Percentiles rank a stretch among this genome's conserved stretches.
These are phyloP conservation scores for Pseudognaphalium luteoalbum DNA, from an alignment of 129 eudicot genomes.

Conservation along the genomic window DNA sequence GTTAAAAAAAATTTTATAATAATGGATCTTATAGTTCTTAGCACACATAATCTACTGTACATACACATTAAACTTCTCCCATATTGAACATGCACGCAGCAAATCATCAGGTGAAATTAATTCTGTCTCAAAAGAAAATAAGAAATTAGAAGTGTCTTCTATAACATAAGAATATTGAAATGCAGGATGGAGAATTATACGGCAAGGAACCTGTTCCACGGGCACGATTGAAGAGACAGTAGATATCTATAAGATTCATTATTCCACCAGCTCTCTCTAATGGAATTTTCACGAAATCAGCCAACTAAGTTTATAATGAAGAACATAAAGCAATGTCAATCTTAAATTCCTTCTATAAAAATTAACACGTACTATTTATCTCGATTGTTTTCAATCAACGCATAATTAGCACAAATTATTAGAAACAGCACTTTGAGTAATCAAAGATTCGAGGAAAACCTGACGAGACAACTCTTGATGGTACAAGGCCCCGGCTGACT, in stretches of 20 bases:
- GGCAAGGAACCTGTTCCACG: conserved; percentile 79
- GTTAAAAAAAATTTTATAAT: too few relatives aligned
- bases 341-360: neutral
- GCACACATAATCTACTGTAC: conserved; percentile 19
- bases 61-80: conserved; percentile 98
- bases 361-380: neutral
- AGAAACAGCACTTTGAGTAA: neutral
- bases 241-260: conserved; percentile 88
- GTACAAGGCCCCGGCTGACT: conserved; percentile 96
- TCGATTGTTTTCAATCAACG: neutral
- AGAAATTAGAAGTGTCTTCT: neutral
- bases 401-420: neutral
- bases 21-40: neutral
- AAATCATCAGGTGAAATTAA: conserved; percentile 97
- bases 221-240: conserved; percentile 97
- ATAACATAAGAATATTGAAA: neutral
- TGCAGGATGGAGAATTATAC: neutral
- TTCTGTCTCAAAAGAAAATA: conserved; percentile 41
- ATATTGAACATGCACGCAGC: conserved; percentile 83
- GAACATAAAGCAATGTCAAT: conserved; percentile 19
- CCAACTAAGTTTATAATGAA: conserved; percentile 52
- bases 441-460: conserved; percentile 36
- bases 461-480: conserved; percentile 96
- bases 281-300: conserved; percentile 95
- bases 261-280: conserved; percentile 97